phyloP scores from a whole-genome alignment of 768 basidiomycete genomes.

The Auricularia sp. region DNA sequence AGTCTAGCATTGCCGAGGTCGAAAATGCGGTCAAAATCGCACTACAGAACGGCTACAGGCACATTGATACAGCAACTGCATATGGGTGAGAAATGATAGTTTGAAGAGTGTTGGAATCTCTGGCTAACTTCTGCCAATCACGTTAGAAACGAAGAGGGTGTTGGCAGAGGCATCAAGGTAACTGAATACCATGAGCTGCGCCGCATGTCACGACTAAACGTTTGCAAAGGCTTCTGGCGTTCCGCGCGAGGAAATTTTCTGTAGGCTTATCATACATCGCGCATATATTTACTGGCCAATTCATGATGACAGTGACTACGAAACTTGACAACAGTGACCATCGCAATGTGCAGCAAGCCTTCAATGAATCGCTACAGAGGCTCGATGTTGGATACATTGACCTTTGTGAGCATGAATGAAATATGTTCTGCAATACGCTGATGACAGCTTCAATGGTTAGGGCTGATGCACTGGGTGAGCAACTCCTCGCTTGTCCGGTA shows the following conservation, averaged over 20 bases:
- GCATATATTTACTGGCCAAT: not conserved
- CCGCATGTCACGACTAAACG: not conserved
- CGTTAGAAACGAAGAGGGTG: slow-evolving; percentile 59
- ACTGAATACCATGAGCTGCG: not conserved
- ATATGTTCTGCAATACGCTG: not conserved
- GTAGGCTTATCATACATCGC: slow-evolving; percentile 35
- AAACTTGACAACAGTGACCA: slow-evolving; percentile 63
- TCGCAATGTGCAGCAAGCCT: slow-evolving; percentile 44
- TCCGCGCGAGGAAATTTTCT: slow-evolving; percentile 60
- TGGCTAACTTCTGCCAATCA: not conserved
- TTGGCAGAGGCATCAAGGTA: slow-evolving; percentile 61
- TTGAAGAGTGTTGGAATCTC: not conserved
- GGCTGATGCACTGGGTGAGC: slow-evolving; percentile 79
- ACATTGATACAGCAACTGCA: slow-evolving; percentile 59
- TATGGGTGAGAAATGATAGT: slow-evolving; percentile 27
- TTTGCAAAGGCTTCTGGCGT: slow-evolving; percentile 48
- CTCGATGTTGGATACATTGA: slow-evolving; percentile 73
- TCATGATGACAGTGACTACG: slow-evolving; percentile 21
- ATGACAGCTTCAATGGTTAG: not conserved
- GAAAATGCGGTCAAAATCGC: slow-evolving; percentile 67
- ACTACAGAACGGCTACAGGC: slow-evolving; percentile 63
- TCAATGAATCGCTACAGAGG: slow-evolving; percentile 53
- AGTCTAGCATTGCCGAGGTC: slow-evolving; percentile 59
- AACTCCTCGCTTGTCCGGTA: slow-evolving; percentile 26
- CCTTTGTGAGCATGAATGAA: slow-evolving; percentile 42